Evolutionary conservation across 2,329 filamentous ascomycete genomes (phyloP).

Genomic region (Escovopsis sp.): DNA sequence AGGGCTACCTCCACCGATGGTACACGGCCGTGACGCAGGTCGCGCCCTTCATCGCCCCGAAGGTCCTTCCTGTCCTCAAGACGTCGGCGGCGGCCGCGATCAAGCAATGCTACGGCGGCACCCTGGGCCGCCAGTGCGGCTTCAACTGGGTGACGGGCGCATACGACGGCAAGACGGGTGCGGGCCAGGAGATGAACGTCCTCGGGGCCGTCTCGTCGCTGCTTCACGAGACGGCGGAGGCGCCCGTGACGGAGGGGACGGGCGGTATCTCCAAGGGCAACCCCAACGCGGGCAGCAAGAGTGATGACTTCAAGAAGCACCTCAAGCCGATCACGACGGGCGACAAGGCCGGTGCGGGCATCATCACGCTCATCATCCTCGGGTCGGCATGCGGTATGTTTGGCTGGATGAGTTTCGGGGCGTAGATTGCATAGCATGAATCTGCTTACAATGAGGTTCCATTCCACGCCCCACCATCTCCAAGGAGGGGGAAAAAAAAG

Average conservation of each 20-base stretch:
- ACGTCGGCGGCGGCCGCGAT: slow-evolving; percentile 39
- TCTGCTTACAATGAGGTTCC: too few relatives aligned
- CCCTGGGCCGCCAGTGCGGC: slow-evolving; percentile 34
- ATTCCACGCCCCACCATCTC: too few relatives aligned
- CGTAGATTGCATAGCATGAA: slow-evolving; percentile 5
- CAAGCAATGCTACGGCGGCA: slow-evolving; percentile 38
- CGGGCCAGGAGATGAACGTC: slow-evolving; percentile 46
- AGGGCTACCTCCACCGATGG: slow-evolving; percentile 44
- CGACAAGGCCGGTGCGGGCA: slow-evolving; percentile 33
- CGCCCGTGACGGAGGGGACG: slow-evolving; percentile 29
- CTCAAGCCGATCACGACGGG: slow-evolving; percentile 25
- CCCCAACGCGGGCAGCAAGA: slow-evolving; percentile 25
- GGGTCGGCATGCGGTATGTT: slow-evolving; percentile 26
- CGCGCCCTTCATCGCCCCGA: slow-evolving; percentile 35
- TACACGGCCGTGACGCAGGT: slow-evolving; percentile 38
- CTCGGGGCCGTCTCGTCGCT: slow-evolving; percentile 40
- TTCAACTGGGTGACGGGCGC: slow-evolving; percentile 36
- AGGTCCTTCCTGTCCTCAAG: slow-evolving; percentile 36
- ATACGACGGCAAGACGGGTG: slow-evolving; percentile 40
- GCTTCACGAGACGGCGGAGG: slow-evolving; percentile 26
- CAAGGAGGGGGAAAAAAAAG: too few relatives aligned
- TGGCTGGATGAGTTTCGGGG: slow-evolving; percentile 33
- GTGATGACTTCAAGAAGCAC: slow-evolving; percentile 19
- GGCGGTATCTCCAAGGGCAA: slow-evolving; percentile 38
- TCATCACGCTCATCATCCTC: slow-evolving; percentile 31